phyloP scores from a whole-genome alignment of 306 rosid genomes.

The Canavalia ensiformis region DNA sequence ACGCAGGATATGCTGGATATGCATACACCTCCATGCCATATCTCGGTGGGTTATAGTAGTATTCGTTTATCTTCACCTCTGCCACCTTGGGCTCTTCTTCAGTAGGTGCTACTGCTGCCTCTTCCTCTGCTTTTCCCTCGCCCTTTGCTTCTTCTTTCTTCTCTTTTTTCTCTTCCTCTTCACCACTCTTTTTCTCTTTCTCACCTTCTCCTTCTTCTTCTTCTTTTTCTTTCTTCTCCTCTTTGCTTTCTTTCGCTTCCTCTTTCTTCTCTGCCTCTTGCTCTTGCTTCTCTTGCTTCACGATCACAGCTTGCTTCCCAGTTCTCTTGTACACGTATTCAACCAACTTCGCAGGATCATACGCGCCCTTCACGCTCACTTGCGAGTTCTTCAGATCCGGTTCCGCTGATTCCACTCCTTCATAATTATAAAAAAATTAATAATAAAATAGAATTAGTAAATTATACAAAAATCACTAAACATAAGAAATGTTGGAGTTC shows the following conservation, averaged over 20 bases:
- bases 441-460: background rate
- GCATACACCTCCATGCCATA: conserved; percentile 62
- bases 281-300: conserved; percentile 64
- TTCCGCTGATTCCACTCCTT: conserved; percentile 89
- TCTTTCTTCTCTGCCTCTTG: conserved; percentile 60
- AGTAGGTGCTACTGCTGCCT: background rate
- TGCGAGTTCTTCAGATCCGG: conserved; percentile 76
- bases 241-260: conserved; percentile 43
- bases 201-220: conserved; percentile 51
- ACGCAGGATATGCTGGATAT: background rate
- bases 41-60: conserved; percentile 54
- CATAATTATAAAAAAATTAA: background rate
- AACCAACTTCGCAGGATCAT: conserved; percentile 72
- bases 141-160: conserved; percentile 20
- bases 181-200: conserved; percentile 48
- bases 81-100: conserved; percentile 59
- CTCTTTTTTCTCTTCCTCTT: conserved; percentile 37
- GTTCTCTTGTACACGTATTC: conserved; percentile 68
- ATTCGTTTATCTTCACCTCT: conserved; percentile 64
- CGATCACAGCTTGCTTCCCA: conserved; percentile 74
- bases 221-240: conserved; percentile 50
- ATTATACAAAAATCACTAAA: background rate
- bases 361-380: conserved; percentile 77
- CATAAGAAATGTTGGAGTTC: conserved; percentile 35
- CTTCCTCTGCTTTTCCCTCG: background rate